These are phyloP conservation scores for Crithidia expoeki DNA, from an alignment of 208 protist genomes.

Conservation along the genomic window DNA sequence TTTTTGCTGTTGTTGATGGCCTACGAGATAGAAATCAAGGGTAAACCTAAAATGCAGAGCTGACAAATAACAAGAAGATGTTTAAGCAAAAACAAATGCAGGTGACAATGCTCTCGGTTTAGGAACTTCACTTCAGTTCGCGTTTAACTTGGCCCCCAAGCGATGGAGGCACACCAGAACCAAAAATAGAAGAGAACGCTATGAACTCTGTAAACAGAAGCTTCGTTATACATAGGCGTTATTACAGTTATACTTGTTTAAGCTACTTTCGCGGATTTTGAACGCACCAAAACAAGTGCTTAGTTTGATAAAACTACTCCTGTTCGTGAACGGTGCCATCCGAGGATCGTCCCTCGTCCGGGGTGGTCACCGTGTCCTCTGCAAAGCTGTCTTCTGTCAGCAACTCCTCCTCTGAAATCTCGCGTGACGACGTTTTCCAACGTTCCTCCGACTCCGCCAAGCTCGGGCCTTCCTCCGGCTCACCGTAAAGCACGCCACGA, in stretches of 20 bases:
- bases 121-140: too few species aligned
- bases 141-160: too few species aligned
- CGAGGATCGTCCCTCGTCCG: constrained; percentile 20
- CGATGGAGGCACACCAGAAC: too few species aligned
- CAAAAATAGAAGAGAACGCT: too few species aligned
- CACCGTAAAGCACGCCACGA: constrained; percentile 73
- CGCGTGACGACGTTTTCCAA: constrained; percentile 20
- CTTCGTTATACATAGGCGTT: too few species aligned
- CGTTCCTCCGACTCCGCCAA: constrained; percentile 56
- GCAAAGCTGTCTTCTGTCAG: constrained; percentile 42
- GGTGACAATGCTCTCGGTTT: too few species aligned
- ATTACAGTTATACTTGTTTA: too few species aligned
- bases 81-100: neutral
- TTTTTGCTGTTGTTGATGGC: neutral
- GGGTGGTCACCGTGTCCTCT: constrained; percentile 32
- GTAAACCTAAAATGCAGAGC: too few species aligned
- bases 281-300: neutral
- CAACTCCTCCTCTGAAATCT: constrained; percentile 18
- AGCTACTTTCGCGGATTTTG: neutral
- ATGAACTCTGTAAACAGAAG: too few species aligned
- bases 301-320: neutral
- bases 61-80: too few species aligned
- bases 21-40: too few species aligned
- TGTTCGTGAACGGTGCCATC: constrained; percentile 18
- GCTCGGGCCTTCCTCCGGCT: constrained; percentile 61